Conservation (phyloP, 352 stramenopile species). For the Globisporangium nodosum region DNA sequence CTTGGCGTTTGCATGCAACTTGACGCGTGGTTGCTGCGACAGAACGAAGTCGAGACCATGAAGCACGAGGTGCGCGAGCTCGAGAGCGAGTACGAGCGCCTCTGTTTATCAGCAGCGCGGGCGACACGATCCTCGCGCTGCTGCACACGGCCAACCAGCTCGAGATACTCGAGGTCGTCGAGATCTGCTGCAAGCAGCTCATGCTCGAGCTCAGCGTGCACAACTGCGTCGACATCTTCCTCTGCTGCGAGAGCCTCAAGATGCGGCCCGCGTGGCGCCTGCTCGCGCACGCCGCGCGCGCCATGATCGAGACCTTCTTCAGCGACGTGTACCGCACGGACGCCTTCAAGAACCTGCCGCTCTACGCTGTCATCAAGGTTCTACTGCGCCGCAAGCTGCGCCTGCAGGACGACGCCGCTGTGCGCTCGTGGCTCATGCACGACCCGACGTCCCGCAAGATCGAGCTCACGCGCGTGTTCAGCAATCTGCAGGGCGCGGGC, state of each 20-base stretch:
- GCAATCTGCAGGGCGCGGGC: constrained; percentile 5
- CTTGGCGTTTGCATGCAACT: not conserved
- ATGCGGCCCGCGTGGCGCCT: constrained; percentile 39
- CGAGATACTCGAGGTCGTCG: constrained; percentile 61
- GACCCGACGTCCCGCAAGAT: constrained; percentile 30
- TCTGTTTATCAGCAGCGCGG: constrained; percentile 13
- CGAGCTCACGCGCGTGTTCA: constrained; percentile 20
- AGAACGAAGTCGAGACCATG: constrained; percentile 42
- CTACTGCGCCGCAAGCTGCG: constrained; percentile 29
- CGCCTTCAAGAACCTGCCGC: constrained; percentile 47
- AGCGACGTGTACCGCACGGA: constrained; percentile 45
- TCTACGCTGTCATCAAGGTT: constrained; percentile 36
- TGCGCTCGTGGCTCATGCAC: constrained; percentile 48
- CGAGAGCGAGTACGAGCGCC: constrained; percentile 26
- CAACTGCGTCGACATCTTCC: constrained; percentile 74
- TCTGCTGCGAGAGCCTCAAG: constrained; percentile 55
- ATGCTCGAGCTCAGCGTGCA: constrained; percentile 56
- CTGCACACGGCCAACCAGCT: constrained; percentile 64
- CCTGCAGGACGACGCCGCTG: constrained; percentile 24
- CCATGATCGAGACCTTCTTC: constrained; percentile 68
- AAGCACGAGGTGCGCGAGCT: constrained; percentile 27
- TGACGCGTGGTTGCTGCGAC: not conserved
- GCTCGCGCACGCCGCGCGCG: constrained; percentile 44
- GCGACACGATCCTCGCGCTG: constrained; percentile 57
- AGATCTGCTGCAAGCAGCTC: constrained; percentile 69